Percentiles rank a stretch among this genome's conserved stretches.
Conservation (phyloP, 441 rosid species). For the Syzygium malaccense region DNA sequence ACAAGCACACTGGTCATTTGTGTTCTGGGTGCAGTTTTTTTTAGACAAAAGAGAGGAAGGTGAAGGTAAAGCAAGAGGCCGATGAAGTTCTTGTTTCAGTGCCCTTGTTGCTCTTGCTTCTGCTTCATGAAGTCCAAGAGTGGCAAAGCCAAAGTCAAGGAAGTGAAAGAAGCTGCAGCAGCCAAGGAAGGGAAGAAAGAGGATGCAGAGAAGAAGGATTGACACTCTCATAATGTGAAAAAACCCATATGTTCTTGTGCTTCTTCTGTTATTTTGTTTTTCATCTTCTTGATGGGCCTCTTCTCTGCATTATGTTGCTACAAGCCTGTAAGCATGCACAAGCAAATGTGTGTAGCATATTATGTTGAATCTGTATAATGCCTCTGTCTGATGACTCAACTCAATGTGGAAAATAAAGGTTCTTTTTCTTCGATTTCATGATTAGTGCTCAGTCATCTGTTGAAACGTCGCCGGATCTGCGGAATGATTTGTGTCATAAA, state of each 20-base stretch:
- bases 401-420: neutral
- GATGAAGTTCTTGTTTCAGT: slow-evolving; percentile 96
- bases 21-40: neutral
- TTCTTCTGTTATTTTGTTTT: neutral
- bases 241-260: neutral
- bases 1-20: neutral
- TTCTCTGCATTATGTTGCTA: neutral
- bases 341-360: neutral
- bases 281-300: neutral
- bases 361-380: neutral
- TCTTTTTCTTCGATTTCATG: neutral
- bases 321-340: neutral
- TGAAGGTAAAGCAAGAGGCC: neutral
- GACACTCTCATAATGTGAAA: neutral
- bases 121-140: slow-evolving; percentile 84
- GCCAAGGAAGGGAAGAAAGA: slow-evolving; percentile 23
- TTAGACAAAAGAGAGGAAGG: neutral
- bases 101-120: slow-evolving; percentile 94
- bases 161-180: slow-evolving; percentile 12
- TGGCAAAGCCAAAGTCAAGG: slow-evolving; percentile 54
- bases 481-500: neutral
- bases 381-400: neutral
- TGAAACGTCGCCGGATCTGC: neutral
- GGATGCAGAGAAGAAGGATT: slow-evolving; percentile 13
- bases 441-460: neutral